These are phyloP conservation scores for Pulveroboletus ravenelii DNA, from an alignment of 768 basidiomycete species.

Conservation along the genomic window DNA sequence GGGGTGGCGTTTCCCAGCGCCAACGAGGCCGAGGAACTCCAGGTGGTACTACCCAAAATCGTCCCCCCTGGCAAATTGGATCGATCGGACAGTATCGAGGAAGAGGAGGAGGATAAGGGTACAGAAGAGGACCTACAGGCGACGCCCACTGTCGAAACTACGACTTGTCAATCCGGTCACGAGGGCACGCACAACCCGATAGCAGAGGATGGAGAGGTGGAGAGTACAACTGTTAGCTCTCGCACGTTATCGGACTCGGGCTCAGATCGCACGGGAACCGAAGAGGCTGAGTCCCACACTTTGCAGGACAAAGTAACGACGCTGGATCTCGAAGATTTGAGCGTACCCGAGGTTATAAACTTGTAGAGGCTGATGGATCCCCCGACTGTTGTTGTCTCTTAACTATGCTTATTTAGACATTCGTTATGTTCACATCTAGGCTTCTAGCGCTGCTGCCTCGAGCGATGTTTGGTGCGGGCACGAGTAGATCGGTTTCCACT, in stretches of 20 bases:
- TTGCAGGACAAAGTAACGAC: slow-evolving; percentile 25
- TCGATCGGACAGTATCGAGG: slow-evolving; percentile 32
- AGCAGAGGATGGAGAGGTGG: slow-evolving; percentile 16
- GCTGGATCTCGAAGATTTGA: slow-evolving; percentile 25
- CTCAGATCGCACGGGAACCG: slow-evolving; percentile 26
- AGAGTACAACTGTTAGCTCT: slow-evolving; percentile 18
- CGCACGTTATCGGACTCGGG: slow-evolving; percentile 25
- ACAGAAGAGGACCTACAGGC: slow-evolving; percentile 7
- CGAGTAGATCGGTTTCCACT: too few species aligned
- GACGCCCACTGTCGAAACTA: not conserved
- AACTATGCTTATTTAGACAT: slow-evolving; percentile 26
- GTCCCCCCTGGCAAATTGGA: slow-evolving; percentile 20
- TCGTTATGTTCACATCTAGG: slow-evolving; percentile 2
- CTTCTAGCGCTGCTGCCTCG: slow-evolving; percentile 1
- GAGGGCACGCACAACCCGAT: slow-evolving; percentile 6
- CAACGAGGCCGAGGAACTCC: slow-evolving; percentile 9
- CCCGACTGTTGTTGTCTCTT: slow-evolving; percentile 4
- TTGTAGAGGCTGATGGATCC: slow-evolving; percentile 4
- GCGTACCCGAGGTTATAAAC: slow-evolving; percentile 12
- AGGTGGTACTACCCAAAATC: slow-evolving; percentile 18
- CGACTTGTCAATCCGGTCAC: slow-evolving; percentile 1
- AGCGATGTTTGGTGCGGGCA: not conserved
- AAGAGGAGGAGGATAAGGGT: slow-evolving; percentile 27
- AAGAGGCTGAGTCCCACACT: slow-evolving; percentile 22
- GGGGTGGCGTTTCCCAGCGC: slow-evolving; percentile 22